Evolutionary conservation across 1,284 basidiomycete species (phyloP).

Genomic region (Ganoderma multipileum): DNA sequence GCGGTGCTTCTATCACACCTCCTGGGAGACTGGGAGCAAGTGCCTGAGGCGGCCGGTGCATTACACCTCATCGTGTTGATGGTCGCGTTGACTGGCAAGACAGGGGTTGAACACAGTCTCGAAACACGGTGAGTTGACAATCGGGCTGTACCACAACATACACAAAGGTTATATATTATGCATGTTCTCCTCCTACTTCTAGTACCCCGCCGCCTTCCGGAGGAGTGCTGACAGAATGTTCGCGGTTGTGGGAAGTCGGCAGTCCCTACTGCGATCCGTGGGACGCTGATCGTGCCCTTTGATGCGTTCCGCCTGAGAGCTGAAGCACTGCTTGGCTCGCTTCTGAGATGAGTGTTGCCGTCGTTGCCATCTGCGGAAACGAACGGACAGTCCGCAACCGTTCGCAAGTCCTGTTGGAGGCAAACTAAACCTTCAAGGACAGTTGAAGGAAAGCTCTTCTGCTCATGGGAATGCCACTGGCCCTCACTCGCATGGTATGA

Average conservation of each 20-base stretch:
- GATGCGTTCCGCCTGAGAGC: not conserved
- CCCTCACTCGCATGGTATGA: not conserved
- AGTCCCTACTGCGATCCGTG: too few species aligned
- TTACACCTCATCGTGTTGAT: not conserved
- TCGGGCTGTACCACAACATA: not conserved
- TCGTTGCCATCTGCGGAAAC: not conserved
- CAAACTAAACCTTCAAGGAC: not conserved
- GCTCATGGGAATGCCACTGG: not conserved
- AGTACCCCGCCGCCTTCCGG: not conserved
- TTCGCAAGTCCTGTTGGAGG: not conserved
- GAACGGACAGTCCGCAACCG: not conserved
- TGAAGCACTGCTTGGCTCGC: not conserved
- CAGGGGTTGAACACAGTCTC: not conserved
- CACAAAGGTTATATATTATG: not conserved
- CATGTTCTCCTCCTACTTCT: not conserved
- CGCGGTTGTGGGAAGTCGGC: too few species aligned
- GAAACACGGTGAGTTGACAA: not conserved
- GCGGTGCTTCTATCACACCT: not conserved
- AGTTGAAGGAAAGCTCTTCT: not conserved
- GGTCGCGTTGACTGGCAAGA: not conserved
- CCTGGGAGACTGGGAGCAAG: not conserved
- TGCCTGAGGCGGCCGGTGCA: not conserved
- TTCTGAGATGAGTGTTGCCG: not conserved
- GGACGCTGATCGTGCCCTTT: too few species aligned
- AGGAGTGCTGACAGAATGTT: too few species aligned